phyloP scores from a whole-genome alignment of 495 filamentous ascomycete genomes.

The Penicillium chermesinum region DNA sequence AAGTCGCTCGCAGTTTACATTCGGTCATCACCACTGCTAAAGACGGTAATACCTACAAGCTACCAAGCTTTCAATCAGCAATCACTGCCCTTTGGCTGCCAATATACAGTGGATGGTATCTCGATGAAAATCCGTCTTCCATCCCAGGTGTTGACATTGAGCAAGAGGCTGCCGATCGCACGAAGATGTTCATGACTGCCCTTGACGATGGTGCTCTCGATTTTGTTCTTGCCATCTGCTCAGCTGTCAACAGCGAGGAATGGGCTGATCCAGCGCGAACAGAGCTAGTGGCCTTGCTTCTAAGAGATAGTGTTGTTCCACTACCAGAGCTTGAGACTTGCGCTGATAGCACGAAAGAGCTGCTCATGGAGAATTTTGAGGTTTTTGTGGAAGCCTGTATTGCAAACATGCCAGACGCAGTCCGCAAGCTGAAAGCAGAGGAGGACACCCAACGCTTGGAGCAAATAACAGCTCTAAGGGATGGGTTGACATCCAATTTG shows the following conservation, averaged over 20 bases:
- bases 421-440: conserved; percentile 78
- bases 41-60: conserved; percentile 61
- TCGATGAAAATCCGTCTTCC: conserved; percentile 58
- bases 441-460: conserved; percentile 83
- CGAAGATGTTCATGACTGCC: conserved; percentile 65
- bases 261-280: conserved; percentile 78
- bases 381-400: conserved; percentile 85
- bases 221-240: conserved; percentile 77
- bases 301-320: conserved; percentile 67
- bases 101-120: conserved; percentile 85
- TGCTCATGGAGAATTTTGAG: conserved; percentile 77
- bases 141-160: conserved; percentile 53
- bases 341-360: conserved; percentile 56
- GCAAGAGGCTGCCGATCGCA: conserved; percentile 62
- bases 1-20: conserved; percentile 65
- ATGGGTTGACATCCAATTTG: conserved; percentile 41
- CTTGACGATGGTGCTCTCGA: conserved; percentile 89
- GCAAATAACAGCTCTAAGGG: conserved; percentile 49
- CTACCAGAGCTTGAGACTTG: conserved; percentile 57
- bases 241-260: conserved; percentile 65
- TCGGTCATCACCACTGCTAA: conserved; percentile 55
- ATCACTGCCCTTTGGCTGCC: conserved; percentile 77
- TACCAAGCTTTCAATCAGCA: conserved; percentile 71
- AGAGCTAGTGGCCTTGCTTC: conserved; percentile 68
- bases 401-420: conserved; percentile 86